These are phyloP conservation scores for Nelumbo lutea DNA, from an alignment of 164 flowering plant species.

Conservation along the genomic window DNA sequence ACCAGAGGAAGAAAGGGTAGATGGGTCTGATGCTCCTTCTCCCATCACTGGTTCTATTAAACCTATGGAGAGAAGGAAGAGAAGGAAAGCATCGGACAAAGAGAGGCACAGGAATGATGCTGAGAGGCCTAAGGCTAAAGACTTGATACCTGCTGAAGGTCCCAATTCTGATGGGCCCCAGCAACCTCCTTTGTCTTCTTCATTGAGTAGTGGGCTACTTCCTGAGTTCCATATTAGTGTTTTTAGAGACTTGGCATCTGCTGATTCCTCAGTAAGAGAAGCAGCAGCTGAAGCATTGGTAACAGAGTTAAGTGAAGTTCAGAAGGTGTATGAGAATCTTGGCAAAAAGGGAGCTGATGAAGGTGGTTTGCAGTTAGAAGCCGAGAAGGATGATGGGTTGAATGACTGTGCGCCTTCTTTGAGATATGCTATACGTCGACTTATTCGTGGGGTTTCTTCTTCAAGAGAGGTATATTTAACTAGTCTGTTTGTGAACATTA, in stretches of 20 bases:
- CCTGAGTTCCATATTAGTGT: constrained; percentile 73
- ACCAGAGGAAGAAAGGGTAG: constrained; percentile 11
- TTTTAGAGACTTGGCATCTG: constrained; percentile 62
- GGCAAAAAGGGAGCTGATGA: constrained; percentile 38
- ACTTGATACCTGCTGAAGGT: not conserved
- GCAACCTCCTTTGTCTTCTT: constrained; percentile 9
- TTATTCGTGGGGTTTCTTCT: constrained; percentile 95
- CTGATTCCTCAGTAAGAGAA: constrained; percentile 50
- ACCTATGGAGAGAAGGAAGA: constrained; percentile 87
- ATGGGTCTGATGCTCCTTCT: constrained; percentile 8
- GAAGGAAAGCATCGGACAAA: constrained; percentile 65
- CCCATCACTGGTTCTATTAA: constrained; percentile 19
- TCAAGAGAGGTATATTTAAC: constrained; percentile 70
- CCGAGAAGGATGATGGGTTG: constrained; percentile 85
- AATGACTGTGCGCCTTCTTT: constrained; percentile 69
- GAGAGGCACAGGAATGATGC: constrained; percentile 27
- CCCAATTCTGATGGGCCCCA: constrained; percentile 7
- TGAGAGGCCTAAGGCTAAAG: constrained; percentile 12
- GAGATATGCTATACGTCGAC: constrained; percentile 87
- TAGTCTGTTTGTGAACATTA: not conserved
- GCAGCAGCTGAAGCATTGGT: constrained; percentile 64
- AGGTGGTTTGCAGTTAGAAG: constrained; percentile 56
- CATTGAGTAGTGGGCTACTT: constrained; percentile 17
- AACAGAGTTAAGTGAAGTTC: constrained; percentile 53
- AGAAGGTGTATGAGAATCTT: constrained; percentile 51